phyloP scores from a whole-genome alignment of 2,329 filamentous ascomycete genomes.

The Didymosphaeria variabile region DNA sequence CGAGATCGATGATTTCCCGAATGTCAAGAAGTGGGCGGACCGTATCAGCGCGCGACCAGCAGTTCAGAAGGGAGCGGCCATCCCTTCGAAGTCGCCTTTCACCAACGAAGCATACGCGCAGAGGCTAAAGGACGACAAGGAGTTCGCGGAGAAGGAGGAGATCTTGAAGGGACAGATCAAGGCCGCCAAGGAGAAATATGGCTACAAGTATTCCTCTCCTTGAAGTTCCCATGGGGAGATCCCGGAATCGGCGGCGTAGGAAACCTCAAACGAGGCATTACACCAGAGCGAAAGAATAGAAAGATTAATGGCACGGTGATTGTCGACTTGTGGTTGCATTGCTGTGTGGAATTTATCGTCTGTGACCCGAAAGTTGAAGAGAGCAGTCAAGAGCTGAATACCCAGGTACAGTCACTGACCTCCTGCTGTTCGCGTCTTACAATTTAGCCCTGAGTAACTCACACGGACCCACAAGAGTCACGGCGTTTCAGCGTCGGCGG shows the following conservation, averaged over 20 bases:
- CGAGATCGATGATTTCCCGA: constrained; percentile 53
- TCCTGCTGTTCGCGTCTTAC: background rate
- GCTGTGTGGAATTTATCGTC: background rate
- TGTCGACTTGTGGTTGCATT: background rate
- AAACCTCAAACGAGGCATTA: background rate
- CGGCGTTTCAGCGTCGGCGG: constrained; percentile 19
- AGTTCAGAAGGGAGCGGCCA: constrained; percentile 50
- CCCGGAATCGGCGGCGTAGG: background rate
- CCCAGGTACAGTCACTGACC: no score
- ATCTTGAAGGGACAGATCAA: constrained; percentile 47
- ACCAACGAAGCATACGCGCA: constrained; percentile 55
- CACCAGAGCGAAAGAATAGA: background rate
- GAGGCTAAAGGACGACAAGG: constrained; percentile 57
- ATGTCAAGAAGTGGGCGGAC: constrained; percentile 57
- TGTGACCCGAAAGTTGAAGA: background rate
- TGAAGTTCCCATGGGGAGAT: constrained; percentile 22
- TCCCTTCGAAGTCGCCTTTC: constrained; percentile 50
- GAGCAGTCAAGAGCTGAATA: background rate
- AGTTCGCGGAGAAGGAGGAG: constrained; percentile 58
- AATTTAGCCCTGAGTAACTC: constrained; percentile 7
- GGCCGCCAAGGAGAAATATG: constrained; percentile 57
- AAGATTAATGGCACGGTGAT: background rate
- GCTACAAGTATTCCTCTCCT: constrained; percentile 55
- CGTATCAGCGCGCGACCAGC: constrained; percentile 53
- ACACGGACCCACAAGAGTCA: constrained; percentile 8